A percentile compares a stretch with the other conserved stretches of the same genome.
These are phyloP conservation scores for Sisymbrium irio DNA, from an alignment of 345 rosid genomes.

Conservation along the genomic window DNA sequence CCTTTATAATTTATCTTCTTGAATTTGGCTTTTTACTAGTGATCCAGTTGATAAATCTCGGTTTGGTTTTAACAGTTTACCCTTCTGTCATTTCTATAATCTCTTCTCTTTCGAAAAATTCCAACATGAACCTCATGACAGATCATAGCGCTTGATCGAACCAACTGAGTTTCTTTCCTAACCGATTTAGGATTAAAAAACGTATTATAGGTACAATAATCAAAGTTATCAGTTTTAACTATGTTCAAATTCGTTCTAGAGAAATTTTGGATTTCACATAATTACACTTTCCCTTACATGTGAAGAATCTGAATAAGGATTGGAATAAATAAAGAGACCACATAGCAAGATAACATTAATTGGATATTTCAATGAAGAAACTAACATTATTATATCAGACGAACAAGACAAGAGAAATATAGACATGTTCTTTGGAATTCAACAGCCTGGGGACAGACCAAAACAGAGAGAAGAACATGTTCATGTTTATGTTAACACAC, in stretches of 20 bases:
- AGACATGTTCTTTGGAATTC: neutral
- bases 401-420: neutral
- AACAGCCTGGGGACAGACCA: conserved; percentile 14
- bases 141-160: too few relatives aligned
- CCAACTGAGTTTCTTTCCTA: neutral
- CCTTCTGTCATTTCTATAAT: neutral
- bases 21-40: conserved; percentile 15
- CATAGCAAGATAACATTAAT: neutral
- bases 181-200: neutral
- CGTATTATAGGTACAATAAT: too few relatives aligned
- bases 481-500: neutral
- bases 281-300: too few relatives aligned
- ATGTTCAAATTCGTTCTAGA: too few relatives aligned
- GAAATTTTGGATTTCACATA: too few relatives aligned
- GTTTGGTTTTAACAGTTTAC: neutral
- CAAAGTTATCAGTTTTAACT: too few relatives aligned
- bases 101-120: neutral
- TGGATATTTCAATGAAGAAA: too few relatives aligned
- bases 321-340: neutral
- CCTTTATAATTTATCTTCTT: conserved; percentile 20
- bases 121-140: conserved; percentile 1
- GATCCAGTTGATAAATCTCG: conserved; percentile 12
- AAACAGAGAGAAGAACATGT: conserved; percentile 14
- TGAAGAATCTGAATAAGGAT: neutral
- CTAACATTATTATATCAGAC: neutral